Evolutionary conservation across 228 moss, liverwort and hornwort genomes (phyloP).

Genomic region (Sphagnum magellanicum): DNA sequence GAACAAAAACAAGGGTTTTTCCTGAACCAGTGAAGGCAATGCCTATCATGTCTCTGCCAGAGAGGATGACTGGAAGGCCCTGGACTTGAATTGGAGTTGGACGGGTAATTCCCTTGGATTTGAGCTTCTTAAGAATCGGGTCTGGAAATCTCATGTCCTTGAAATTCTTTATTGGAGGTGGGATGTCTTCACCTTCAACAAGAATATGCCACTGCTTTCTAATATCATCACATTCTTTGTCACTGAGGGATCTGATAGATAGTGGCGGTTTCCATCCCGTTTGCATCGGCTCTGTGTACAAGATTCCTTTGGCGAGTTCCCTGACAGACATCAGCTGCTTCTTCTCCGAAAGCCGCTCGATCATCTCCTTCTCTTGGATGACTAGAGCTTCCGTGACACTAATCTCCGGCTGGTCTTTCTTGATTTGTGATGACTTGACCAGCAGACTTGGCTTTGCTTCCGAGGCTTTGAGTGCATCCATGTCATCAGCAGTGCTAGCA

Average conservation of each 20-base stretch:
- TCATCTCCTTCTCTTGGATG: conserved; percentile 60
- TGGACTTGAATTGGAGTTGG: conserved; percentile 96
- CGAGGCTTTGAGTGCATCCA: conserved; percentile 16
- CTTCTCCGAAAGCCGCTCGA: conserved; percentile 80
- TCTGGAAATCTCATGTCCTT: conserved; percentile 91
- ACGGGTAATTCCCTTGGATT: conserved; percentile 73
- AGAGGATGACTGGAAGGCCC: conserved; percentile 80
- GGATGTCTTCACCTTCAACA: conserved; percentile 77
- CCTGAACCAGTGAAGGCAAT: conserved; percentile 95
- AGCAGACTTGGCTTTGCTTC: conserved; percentile 60
- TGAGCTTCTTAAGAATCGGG: conserved; percentile 66
- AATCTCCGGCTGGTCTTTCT: conserved; percentile 64
- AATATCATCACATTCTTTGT: conserved; percentile 68
- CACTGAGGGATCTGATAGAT: conserved; percentile 47
- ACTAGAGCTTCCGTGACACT: conserved; percentile 58
- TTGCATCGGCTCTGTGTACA: conserved; percentile 79
- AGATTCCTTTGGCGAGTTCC: conserved; percentile 84
- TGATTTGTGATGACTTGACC: conserved; percentile 66
- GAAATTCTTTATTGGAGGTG: conserved; percentile 71
- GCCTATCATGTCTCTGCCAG: conserved; percentile 93
- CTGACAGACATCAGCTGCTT: conserved; percentile 71
- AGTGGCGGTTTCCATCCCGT: conserved; percentile 85
- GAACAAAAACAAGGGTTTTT: conserved; percentile 83
- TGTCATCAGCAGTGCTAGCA: conserved; percentile 26
- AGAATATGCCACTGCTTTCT: conserved; percentile 87